phyloP scores from a whole-genome alignment of 2,329 filamentous ascomycete genomes.

The Alternaria sp. region DNA sequence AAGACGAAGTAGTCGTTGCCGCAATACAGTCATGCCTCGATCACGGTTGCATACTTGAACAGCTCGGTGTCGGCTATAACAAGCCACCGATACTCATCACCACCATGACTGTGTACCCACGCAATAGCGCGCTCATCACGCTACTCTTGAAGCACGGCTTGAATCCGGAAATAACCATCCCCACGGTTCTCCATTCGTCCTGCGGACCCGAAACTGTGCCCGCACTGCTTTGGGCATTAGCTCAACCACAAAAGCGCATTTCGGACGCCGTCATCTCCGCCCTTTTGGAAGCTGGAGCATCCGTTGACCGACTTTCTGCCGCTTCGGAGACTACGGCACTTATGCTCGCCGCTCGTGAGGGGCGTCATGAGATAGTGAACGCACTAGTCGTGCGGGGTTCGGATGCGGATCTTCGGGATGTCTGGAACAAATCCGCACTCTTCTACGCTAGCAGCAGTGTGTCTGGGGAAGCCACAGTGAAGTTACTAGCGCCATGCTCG shows the following conservation, averaged over 20 bases:
- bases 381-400: slow-evolving; percentile 64
- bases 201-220: slow-evolving; percentile 63
- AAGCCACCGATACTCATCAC: slow-evolving; percentile 31
- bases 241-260: slow-evolving; percentile 68
- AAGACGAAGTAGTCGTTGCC: slow-evolving; percentile 54
- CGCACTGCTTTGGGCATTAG: slow-evolving; percentile 66
- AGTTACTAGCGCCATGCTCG: slow-evolving; percentile 62
- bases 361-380: slow-evolving; percentile 64
- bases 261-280: slow-evolving; percentile 65
- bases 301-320: slow-evolving; percentile 63
- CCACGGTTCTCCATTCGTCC: slow-evolving; percentile 54
- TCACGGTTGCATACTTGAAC: slow-evolving; percentile 41
- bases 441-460: slow-evolving; percentile 64
- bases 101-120: slow-evolving; percentile 36
- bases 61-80: slow-evolving; percentile 20
- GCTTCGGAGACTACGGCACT: slow-evolving; percentile 63
- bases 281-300: slow-evolving; percentile 63
- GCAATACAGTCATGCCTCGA: slow-evolving; percentile 64
- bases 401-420: slow-evolving; percentile 65
- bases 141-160: slow-evolving; percentile 34
- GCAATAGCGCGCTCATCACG: slow-evolving; percentile 26
- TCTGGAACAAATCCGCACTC: slow-evolving; percentile 64
- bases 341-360: slow-evolving; percentile 64
- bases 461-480: slow-evolving; percentile 34
- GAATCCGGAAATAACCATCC: slow-evolving; percentile 51